Base-by-base conservation (phyloP, 768 basidiomycete species). In the Tylopilus sp. region DNA sequence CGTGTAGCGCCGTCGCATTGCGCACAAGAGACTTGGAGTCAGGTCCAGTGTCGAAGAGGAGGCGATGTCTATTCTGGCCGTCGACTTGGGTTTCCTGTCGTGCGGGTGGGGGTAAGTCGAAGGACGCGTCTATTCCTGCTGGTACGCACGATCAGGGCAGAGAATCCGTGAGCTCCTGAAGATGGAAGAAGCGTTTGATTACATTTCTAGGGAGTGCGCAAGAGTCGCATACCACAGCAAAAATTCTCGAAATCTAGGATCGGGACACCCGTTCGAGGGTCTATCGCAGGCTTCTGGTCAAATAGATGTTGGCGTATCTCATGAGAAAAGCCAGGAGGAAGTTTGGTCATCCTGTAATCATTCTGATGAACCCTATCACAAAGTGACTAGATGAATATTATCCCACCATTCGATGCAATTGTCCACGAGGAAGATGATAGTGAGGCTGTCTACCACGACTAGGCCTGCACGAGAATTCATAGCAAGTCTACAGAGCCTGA, bases 1-100 rank as follows among this genome's bases (percentile, higher is more conserved):
- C 63, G 21, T 82, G 73, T 75, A 93, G 76, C 4, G 84, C 80
- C 6, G 68, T 68, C 24, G 84, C 66, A 68, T 92, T 93, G 46
- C 88, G 83, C n/a, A 83, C 78, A 56, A 94, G 82, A 25, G 86
- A 84, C 22, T 73, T 74, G 16, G 82, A 80, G 63, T 93, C 91
- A 10, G 91, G 92, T 0, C 92, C 92, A 16, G 88, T 85, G 70
- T 94, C 92, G 63, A 94, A 91, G 31, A 93, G 76, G 16, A 82
- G 83, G n/a, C 77, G 71, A 49, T 81, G 79, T 4, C 74, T 62
- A 52, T 67, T 50, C 37, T 74, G 66, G 21, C 71, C 83, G 22
- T 74, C 60, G 12, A 77, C 67, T 53, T 78, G 75, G 3, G 84
- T 88, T 76, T 87, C 79, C 84, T 85, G 63, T 33, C 21, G n/a